Evolutionary conservation across 2,329 filamentous ascomycete species (phyloP), one percentile per base, ranked within the genome.

Genomic region (Colletotrichum sp.): DNA sequence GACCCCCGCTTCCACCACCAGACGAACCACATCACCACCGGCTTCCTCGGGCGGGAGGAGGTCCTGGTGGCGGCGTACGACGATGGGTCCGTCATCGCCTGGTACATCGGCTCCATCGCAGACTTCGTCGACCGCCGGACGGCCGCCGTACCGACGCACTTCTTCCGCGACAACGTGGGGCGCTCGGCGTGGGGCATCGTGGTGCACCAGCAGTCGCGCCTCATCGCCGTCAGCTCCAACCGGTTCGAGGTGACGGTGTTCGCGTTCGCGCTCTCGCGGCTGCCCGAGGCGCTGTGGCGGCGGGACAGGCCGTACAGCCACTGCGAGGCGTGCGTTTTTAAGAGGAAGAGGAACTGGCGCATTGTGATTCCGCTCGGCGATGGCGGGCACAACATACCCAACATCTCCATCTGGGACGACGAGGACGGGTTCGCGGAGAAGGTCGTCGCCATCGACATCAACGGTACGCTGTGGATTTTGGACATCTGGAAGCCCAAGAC

Each of bases 151-250:
- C 79, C 86, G 75, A 80, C 79, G 71, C 86, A 87, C 0, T 95
- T 98, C 81, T 95, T 98, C 73, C 91, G 92, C 75, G 91, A 94
- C 49, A 96, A 94, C 81, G 95, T 98, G 4, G 91, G 91, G 2
- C 86, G 85, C 28, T 96, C 95, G 76, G 96, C 96, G 4, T 99
- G 97, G 97, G 97, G 96, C 0, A 85, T 98, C 64, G 94, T 95
- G 9, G 90, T 98, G 13, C 96, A 99, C 83, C 90, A 92, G 77
- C 87, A 93, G 77, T 95, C 95, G n/a, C 92, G 96, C 0, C 87
- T 98, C 77, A 94, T 99, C 77, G 97, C 96, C 1, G 93, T 98
- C 52, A 95, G 94, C 79, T 93, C 95, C 1, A 99, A 99, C 82
- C 90, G 89, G 6, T 81, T 82, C 68, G 89, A 90, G 77, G 84